These are phyloP conservation scores for Pythium volutum DNA, from an alignment of 352 stramenopile genomes.

Conservation along the genomic window DNA sequence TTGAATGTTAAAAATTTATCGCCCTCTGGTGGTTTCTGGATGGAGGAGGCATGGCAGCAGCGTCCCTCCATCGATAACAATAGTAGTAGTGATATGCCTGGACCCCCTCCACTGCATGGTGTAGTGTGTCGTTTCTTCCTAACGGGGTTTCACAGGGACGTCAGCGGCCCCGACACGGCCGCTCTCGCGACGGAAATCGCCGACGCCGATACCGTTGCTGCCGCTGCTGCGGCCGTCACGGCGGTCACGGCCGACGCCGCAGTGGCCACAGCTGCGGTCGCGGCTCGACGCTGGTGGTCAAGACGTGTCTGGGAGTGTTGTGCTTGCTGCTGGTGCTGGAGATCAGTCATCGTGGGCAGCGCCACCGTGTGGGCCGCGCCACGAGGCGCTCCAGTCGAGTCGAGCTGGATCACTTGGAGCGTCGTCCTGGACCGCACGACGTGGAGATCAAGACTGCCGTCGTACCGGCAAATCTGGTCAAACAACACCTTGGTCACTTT, in stretches of 20 bases:
- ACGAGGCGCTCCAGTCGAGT: not conserved
- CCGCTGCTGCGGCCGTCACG: not conserved
- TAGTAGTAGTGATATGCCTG: too few relatives aligned
- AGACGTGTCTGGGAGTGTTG: too few relatives aligned
- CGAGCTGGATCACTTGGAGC: constrained; percentile 37
- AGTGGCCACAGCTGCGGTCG: constrained; percentile 4
- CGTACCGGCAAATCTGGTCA: constrained; percentile 39
- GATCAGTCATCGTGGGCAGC: not conserved
- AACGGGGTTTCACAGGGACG: not conserved
- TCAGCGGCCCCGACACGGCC: not conserved
- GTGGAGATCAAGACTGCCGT: constrained; percentile 41
- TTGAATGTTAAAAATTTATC: too few relatives aligned
- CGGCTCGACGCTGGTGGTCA: not conserved
- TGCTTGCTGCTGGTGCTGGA: too few relatives aligned
- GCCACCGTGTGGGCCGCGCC: not conserved
- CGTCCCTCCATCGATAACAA: too few relatives aligned
- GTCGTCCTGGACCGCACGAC: constrained; percentile 24
- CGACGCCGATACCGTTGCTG: not conserved
- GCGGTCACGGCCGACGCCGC: not conserved
- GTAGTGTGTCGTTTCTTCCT: too few relatives aligned
- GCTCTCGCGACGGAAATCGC: constrained; percentile 1
- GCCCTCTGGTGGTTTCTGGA: too few relatives aligned
- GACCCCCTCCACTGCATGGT: not conserved
- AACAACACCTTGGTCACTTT: constrained; percentile 35
- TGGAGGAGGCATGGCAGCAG: too few relatives aligned